A percentile compares a stretch with the other conserved stretches of the same genome.
phyloP scores from a whole-genome alignment of 1,139 yeast species.

The Taphrina flavorubra region DNA sequence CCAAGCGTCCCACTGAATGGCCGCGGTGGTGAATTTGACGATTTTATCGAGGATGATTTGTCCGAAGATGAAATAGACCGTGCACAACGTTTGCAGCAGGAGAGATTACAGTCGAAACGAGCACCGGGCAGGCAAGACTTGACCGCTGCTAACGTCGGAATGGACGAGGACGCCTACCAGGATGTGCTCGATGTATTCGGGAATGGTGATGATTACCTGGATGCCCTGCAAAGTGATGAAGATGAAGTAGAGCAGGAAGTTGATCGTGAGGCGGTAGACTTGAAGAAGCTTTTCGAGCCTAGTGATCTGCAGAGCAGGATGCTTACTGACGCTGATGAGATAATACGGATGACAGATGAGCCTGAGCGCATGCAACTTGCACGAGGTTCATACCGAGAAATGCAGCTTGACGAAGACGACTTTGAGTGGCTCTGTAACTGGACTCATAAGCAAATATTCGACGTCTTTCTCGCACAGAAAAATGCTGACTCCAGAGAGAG shows the following conservation, averaged over 20 bases:
- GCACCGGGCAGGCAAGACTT: constrained; percentile 28
- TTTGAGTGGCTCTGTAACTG: constrained; percentile 55
- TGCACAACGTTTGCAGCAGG: constrained; percentile 49
- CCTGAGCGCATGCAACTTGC: constrained; percentile 91
- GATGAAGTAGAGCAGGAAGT: constrained; percentile 53
- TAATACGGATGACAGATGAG: constrained; percentile 80
- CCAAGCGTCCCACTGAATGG: constrained; percentile 54
- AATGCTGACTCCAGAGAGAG: constrained; percentile 44
- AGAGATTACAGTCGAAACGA: constrained; percentile 16
- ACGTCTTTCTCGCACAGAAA: constrained; percentile 36
- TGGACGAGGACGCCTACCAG: constrained; percentile 89
- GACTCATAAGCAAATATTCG: constrained; percentile 60
- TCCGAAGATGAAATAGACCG: constrained; percentile 78
- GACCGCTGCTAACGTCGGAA: constrained; percentile 53
- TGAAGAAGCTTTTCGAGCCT: constrained; percentile 92
- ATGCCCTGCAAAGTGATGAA: constrained; percentile 72
- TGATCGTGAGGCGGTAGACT: constrained; percentile 58
- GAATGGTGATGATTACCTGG: constrained; percentile 92
- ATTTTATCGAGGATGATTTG: constrained; percentile 96
- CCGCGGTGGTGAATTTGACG: constrained; percentile 80
- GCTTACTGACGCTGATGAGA: constrained; percentile 90
- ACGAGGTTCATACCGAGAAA: constrained; percentile 64
- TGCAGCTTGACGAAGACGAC: constrained; percentile 73
- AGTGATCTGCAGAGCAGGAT: constrained; percentile 88
- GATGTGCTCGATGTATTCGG: constrained; percentile 96